Percentiles rank a stretch among this genome's conserved stretches.
phyloP scores from a whole-genome alignment of 1,284 basidiomycete species.

The Cryptococcus depauperatus region DNA sequence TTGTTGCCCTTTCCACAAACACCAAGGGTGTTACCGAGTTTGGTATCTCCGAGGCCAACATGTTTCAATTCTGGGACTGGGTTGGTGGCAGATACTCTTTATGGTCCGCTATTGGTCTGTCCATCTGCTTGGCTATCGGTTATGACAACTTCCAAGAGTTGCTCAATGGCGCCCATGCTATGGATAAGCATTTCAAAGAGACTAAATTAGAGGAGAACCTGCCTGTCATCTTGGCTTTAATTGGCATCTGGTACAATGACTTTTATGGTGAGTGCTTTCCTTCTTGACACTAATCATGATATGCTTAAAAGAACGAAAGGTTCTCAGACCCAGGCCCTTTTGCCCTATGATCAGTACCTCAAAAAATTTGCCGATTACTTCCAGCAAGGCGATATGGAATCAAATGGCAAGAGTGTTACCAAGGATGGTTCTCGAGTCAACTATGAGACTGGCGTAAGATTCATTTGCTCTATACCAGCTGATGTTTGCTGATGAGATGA shows the following conservation, averaged over 20 bases:
- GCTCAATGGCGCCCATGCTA: constrained; percentile 85
- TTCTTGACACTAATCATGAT: not conserved
- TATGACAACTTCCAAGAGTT: constrained; percentile 90
- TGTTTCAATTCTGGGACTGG: constrained; percentile 99
- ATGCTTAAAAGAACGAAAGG: constrained; percentile 45
- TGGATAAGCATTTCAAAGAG: constrained; percentile 93
- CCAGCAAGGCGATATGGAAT: constrained; percentile 99
- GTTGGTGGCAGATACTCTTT: constrained; percentile 96
- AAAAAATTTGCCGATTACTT: constrained; percentile 99
- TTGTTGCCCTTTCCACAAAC: constrained; percentile 96
- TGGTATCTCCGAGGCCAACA: constrained; percentile 85
- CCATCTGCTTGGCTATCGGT: constrained; percentile 86
- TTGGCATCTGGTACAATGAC: constrained; percentile 98
- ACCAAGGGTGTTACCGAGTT: constrained; percentile 90
- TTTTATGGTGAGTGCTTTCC: constrained; percentile 63
- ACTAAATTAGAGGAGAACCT: constrained; percentile 84
- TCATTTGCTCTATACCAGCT: constrained; percentile 1
- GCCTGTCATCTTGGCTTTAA: constrained; percentile 80
- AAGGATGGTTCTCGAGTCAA: constrained; percentile 85
- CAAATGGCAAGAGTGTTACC: constrained; percentile 93
- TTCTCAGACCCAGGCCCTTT: constrained; percentile 85
- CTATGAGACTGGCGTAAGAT: constrained; percentile 83
- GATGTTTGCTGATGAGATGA: not conserved
- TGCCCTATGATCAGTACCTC: constrained; percentile 97
- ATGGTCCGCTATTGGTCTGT: constrained; percentile 96